Base-by-base conservation (phyloP, 257 asterid species). In the Asclepias syriaca region DNA sequence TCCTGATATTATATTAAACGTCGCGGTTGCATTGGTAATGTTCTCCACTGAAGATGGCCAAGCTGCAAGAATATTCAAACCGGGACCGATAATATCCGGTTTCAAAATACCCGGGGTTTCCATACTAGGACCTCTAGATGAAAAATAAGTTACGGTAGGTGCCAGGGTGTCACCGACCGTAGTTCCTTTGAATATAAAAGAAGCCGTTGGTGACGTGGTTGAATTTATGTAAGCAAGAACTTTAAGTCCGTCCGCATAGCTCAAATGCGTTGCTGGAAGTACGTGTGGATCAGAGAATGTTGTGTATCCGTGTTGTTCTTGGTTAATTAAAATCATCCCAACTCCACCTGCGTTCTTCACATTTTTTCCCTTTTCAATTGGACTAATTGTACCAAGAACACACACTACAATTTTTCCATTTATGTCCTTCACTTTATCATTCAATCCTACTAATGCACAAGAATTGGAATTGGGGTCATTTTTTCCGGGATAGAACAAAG, bases 61-160 rank as follows among this genome's bases (percentile, higher is more conserved):
- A 43, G 48, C 48, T 43, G 48, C 48, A 43, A 43, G 48, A 43
- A 43, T 43, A 7, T 43, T 43, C 48, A 43, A 9, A 43, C 48
- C 48, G 2, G 48, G 48, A 43, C 48, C 48, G 48, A 8, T 43
- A 6, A 43, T 43, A 43, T 43, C 48, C 10, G 48, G 48, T 43
- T 43, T 43, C 1, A 43, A 11, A 43, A 43, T 43, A 43, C 48
- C 48, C 1, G 48, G 48, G 58, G 83, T 84, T 1, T 16, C 22
- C 1, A 0, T 0, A 46, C 46, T 82, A 0, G 93, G 93, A 3
- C 91, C 96, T 5, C 89, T 67, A 3, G 80, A 76, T 16, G 80
- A 76, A 18, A 76, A 76, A 6, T 37, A 6, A 5, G 75, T 65
- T 3, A 75, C 70, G 7, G 18, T 55, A 0, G 79, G 79, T 6